Conservation (phyloP, 1,284 basidiomycete species). For the Trametes polyzona region DNA sequence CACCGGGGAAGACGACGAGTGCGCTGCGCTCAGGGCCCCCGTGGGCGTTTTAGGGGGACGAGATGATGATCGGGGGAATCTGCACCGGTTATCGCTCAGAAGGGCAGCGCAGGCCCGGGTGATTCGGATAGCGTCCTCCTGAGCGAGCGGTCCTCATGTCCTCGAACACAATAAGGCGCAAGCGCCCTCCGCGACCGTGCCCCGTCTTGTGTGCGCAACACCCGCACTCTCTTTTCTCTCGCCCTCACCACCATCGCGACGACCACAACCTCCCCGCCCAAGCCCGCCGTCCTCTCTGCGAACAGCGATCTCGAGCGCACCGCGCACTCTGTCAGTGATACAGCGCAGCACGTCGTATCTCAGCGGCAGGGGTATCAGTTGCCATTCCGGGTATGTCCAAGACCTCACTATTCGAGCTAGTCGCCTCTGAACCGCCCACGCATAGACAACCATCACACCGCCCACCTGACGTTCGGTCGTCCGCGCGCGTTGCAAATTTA, state of each 20-base stretch:
- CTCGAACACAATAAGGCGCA: slow-evolving; percentile 25
- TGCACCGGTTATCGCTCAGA: slow-evolving; percentile 3
- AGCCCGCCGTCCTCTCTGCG: slow-evolving; percentile 1
- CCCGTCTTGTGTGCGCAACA: slow-evolving; percentile 11
- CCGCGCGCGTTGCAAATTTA: slow-evolving; percentile 19
- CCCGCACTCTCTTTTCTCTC: slow-evolving; percentile 5
- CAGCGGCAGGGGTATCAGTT: slow-evolving; percentile 1
- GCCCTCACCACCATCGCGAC: slow-evolving; percentile 23
- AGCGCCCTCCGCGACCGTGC: slow-evolving; percentile 14
- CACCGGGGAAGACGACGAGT: neutral
- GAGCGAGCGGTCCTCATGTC: slow-evolving; percentile 15
- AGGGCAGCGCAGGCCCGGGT: slow-evolving; percentile 11
- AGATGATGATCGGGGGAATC: slow-evolving; percentile 21
- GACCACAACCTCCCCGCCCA: neutral
- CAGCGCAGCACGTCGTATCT: neutral
- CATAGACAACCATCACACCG: slow-evolving; percentile 15
- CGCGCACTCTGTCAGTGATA: neutral
- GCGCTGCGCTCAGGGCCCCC: slow-evolving; percentile 10
- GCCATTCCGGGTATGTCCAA: slow-evolving; percentile 6
- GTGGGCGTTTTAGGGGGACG: slow-evolving; percentile 4
- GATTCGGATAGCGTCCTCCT: neutral
- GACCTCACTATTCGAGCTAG: slow-evolving; percentile 5
- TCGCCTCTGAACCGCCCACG: slow-evolving; percentile 2
- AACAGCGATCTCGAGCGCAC: neutral
- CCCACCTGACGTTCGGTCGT: slow-evolving; percentile 17